Evolutionary conservation across 257 asterid genomes (phyloP).

Genomic region (Eustoma russellianum): DNA sequence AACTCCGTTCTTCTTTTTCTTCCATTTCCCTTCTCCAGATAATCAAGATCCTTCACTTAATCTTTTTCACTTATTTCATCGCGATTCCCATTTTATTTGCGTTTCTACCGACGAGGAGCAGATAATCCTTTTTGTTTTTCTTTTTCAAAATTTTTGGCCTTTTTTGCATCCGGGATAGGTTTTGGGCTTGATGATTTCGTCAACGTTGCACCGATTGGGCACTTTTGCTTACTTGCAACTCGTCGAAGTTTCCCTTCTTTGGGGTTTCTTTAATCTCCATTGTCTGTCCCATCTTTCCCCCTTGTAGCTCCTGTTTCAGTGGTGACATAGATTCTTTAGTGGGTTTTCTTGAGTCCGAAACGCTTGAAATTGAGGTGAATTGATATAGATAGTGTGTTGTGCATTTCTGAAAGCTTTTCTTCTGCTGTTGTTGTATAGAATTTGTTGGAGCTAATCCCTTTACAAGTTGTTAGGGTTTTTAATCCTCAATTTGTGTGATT

Average conservation of each 20-base stretch:
- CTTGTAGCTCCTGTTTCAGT: too few species aligned
- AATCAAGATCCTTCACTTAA: slow-evolving; percentile 14
- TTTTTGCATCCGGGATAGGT: neutral
- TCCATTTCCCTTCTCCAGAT: neutral
- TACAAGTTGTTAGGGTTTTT: slow-evolving; percentile 4
- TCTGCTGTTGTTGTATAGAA: too few species aligned
- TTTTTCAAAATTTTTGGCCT: neutral
- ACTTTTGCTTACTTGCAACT: slow-evolving; percentile 6
- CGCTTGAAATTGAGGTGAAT: too few species aligned
- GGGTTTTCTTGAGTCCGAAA: neutral
- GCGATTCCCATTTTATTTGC: neutral
- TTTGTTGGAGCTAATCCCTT: too few species aligned
- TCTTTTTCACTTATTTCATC: slow-evolving; percentile 5
- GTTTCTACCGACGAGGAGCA: neutral
- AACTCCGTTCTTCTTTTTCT: neutral
- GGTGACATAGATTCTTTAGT: neutral
- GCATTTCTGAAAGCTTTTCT: neutral
- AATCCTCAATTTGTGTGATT: too few species aligned
- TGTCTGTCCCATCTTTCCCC: too few species aligned
- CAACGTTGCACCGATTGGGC: slow-evolving; percentile 18
- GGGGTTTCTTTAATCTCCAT: slow-evolving; percentile 11
- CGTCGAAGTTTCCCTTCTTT: slow-evolving; percentile 4
- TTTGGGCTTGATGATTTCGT: slow-evolving; percentile 8
- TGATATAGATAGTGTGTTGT: neutral
- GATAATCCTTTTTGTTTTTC: neutral